Evolutionary conservation across 306 rosid genomes (phyloP).

Genomic region (Quercus suber): DNA sequence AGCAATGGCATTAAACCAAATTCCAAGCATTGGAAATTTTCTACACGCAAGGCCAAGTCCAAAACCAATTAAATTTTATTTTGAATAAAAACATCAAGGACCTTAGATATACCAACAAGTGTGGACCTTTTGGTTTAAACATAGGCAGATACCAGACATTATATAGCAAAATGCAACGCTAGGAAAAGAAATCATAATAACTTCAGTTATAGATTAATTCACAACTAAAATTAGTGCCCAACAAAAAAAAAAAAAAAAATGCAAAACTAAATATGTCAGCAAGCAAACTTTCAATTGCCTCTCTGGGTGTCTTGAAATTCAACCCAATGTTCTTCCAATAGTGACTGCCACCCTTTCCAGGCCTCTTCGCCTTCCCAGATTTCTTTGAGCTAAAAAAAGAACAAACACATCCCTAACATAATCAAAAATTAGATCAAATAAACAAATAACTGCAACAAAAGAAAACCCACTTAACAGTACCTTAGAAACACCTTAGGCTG

Average conservation of each 20-base stretch:
- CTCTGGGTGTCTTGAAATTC: constrained; percentile 69
- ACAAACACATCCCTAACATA: neutral
- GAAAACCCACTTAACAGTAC: neutral
- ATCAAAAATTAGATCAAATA: neutral
- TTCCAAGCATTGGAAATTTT: too few relatives aligned
- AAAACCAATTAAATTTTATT: too few relatives aligned
- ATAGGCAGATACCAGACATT: neutral
- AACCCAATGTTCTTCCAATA: constrained; percentile 56
- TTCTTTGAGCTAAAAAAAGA: constrained; percentile 43
- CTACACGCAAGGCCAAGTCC: too few relatives aligned
- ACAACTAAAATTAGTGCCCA: neutral
- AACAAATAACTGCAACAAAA: neutral
- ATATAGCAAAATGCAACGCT: neutral
- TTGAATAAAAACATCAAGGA: neutral
- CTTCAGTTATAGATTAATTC: neutral
- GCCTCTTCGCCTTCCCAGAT: constrained; percentile 47
- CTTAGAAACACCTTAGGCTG: constrained; percentile 53
- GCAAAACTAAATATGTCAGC: neutral
- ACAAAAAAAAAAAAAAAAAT: neutral
- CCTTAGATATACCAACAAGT: neutral
- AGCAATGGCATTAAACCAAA: too few relatives aligned
- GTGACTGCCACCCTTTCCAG: constrained; percentile 65
- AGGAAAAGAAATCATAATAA: neutral
- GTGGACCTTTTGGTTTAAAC: neutral
- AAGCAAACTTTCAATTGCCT: constrained; percentile 50